Evolutionary conservation across 306 rosid species (phyloP).

Genomic region (Castanea crenata): DNA sequence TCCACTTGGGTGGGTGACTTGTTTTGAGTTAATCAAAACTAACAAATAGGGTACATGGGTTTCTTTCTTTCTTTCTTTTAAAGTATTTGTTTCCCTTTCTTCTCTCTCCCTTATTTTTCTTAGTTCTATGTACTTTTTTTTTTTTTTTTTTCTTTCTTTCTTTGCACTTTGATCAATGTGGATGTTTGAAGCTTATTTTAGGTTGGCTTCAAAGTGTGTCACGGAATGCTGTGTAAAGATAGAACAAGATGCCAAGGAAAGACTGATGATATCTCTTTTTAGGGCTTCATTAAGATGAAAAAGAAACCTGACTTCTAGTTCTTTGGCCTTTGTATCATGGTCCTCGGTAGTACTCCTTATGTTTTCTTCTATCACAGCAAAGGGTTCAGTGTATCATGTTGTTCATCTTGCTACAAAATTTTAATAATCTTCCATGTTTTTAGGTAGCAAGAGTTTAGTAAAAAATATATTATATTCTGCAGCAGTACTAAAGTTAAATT

Average conservation of each 20-base stretch:
- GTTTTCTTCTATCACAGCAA: constrained; percentile 29
- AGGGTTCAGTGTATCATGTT: neutral
- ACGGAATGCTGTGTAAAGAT: constrained; percentile 2
- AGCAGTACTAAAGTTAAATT: neutral
- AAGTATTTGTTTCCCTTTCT: constrained; percentile 19
- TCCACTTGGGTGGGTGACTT: constrained; percentile 33
- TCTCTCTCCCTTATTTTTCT: neutral
- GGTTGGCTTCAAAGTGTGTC: constrained; percentile 38
- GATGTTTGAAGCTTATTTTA: constrained; percentile 46
- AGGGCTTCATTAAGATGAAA: constrained; percentile 7
- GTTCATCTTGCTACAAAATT: neutral
- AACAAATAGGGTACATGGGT: constrained; percentile 53
- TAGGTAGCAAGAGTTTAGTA: constrained; percentile 25
- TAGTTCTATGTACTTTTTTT: neutral
- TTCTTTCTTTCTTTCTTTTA: constrained; percentile 14
- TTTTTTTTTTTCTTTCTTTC: neutral
- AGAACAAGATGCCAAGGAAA: constrained; percentile 14
- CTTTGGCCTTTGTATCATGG: constrained; percentile 16
- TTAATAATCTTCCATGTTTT: constrained; percentile 14
- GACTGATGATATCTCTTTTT: neutral
- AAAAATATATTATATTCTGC: neutral
- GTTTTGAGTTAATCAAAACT: constrained; percentile 47
- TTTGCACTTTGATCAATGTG: constrained; percentile 28
- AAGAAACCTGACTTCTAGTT: constrained; percentile 12
- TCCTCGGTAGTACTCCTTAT: constrained; percentile 1